A percentile compares a stretch with the other conserved stretches of the same genome.
Evolutionary conservation across 169 alveolate species (phyloP).

Genomic region (Plasmodium billcollinsi): DNA sequence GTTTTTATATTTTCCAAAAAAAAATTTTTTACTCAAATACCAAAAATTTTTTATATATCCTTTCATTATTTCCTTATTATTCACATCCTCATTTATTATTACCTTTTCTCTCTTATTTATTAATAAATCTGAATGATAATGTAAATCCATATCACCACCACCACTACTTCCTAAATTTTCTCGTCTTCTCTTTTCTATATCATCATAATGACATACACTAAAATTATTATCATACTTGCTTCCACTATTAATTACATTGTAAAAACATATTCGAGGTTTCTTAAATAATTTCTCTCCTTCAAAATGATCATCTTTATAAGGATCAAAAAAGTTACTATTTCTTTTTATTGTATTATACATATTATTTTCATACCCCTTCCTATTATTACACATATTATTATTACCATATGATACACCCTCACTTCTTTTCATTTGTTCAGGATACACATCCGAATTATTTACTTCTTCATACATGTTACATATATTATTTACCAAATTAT

Average conservation of each 20-base stretch:
- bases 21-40: conserved; percentile 22
- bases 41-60: conserved; percentile 44
- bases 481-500: conserved; percentile 25
- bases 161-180: not conserved
- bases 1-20: conserved; percentile 33
- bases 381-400: not conserved
- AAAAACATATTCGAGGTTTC: conserved; percentile 23
- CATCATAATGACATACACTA: not conserved
- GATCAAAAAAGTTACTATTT: not conserved
- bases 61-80: conserved; percentile 11
- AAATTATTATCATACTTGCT: not conserved
- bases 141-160: conserved; percentile 4
- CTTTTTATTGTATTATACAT: not conserved
- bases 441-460: not conserved
- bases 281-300: conserved; percentile 69
- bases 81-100: conserved; percentile 17
- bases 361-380: not conserved
- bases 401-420: not conserved
- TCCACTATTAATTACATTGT: not conserved
- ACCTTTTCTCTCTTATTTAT: conserved; percentile 67
- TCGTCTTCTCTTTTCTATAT: not conserved
- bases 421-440: not conserved
- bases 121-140: conserved; percentile 56
- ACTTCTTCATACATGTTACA: conserved; percentile 31
- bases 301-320: conserved; percentile 17